These are phyloP conservation scores for Cryptococcus sp. DNA, from an alignment of 1,284 basidiomycete species.

Conservation along the genomic window DNA sequence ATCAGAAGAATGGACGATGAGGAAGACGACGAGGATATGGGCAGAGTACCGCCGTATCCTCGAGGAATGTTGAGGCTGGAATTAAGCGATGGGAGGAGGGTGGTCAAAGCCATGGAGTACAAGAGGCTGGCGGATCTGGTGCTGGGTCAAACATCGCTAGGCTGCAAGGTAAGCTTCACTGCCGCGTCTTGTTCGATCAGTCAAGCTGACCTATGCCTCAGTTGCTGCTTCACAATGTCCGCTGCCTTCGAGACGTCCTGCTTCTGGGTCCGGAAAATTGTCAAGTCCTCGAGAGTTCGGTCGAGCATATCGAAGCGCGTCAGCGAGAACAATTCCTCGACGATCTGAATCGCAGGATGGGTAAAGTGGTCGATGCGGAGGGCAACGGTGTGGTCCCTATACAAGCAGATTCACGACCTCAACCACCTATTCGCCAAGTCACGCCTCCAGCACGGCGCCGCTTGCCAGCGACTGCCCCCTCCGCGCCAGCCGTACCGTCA, in stretches of 20 bases:
- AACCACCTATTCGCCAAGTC: not conserved
- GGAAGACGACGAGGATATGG: conserved; percentile 28
- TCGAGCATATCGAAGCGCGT: conserved; percentile 41
- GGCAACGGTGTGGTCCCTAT: not conserved
- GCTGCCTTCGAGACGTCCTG: conserved; percentile 27
- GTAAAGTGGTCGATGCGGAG: conserved; percentile 22
- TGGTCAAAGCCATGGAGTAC: conserved; percentile 49
- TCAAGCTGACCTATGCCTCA: conserved; percentile 1
- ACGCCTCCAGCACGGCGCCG: not conserved
- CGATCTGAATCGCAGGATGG: conserved; percentile 25
- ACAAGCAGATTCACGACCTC: not conserved
- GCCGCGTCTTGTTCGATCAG: not conserved
- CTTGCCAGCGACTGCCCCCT: not conserved
- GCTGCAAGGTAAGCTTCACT: conserved; percentile 40
- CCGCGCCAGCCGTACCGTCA: not conserved
- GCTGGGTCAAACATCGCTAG: conserved; percentile 49
- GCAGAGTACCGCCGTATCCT: conserved; percentile 47
- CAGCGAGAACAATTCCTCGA: conserved; percentile 40
- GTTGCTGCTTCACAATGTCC: conserved; percentile 43
- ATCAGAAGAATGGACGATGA: conserved; percentile 48
- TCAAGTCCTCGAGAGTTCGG: conserved; percentile 36
- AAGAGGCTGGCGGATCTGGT: conserved; percentile 34
- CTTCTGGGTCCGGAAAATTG: conserved; percentile 45
- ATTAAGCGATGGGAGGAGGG: conserved; percentile 44
- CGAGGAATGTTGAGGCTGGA: conserved; percentile 49